Conservation (phyloP, 768 basidiomycete species). For the Cystofilobasidium capitatum region DNA sequence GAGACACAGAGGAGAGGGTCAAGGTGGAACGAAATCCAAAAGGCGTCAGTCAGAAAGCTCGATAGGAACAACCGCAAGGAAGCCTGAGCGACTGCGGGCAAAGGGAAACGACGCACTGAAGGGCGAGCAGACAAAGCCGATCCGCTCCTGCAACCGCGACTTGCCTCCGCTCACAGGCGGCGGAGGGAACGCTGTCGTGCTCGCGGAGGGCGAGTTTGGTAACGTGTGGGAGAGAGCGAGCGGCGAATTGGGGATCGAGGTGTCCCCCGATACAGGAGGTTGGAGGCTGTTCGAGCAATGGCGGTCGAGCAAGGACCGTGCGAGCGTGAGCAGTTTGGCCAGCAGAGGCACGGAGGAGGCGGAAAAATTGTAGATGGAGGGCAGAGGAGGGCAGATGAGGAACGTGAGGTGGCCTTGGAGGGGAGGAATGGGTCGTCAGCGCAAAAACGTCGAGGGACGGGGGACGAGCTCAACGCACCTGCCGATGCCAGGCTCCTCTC, state of each 20-base stretch:
- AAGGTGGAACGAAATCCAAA: background rate
- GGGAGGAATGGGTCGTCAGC: background rate
- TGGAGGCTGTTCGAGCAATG: too few species aligned
- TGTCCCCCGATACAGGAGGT: background rate
- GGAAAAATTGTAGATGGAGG: conserved; percentile 13
- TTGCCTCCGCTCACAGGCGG: background rate
- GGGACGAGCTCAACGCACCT: background rate
- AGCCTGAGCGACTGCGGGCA: background rate
- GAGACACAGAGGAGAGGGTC: background rate
- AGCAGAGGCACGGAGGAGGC: conserved; percentile 17
- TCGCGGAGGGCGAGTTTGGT: background rate
- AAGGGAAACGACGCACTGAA: conserved; percentile 17
- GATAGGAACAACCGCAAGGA: background rate
- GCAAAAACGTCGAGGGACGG: background rate
- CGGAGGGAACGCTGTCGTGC: background rate
- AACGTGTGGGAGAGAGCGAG: background rate
- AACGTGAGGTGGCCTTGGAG: conserved; percentile 19
- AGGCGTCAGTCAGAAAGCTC: background rate
- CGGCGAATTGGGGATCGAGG: background rate
- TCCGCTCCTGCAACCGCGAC: background rate
- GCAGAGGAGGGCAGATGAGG: background rate
- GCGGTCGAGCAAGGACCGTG: background rate
- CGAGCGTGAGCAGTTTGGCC: conserved; percentile 2
- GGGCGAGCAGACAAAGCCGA: conserved; percentile 8
- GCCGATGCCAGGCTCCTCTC: conserved; percentile 9